A percentile compares a stretch with the other conserved stretches of the same genome.
Evolutionary conservation across 2,329 filamentous ascomycete species (phyloP).

Genomic region (Fusarium sororula): DNA sequence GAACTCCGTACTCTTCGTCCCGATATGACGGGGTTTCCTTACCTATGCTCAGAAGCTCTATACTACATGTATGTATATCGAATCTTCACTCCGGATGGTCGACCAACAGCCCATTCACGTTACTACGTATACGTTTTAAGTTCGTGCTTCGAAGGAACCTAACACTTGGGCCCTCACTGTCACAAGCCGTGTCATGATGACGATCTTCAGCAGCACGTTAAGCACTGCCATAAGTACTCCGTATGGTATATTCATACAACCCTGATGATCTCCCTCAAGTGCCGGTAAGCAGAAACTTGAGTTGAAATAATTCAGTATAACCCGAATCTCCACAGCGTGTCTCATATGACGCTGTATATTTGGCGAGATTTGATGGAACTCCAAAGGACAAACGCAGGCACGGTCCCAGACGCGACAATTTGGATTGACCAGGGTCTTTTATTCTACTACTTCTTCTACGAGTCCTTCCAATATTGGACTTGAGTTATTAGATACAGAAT

Average conservation of each 20-base stretch:
- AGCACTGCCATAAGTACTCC: not conserved
- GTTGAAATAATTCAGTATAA: not conserved
- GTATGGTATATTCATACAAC: not conserved
- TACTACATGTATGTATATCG: not conserved
- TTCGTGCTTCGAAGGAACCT: not conserved
- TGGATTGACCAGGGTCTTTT: slow-evolving; percentile 1
- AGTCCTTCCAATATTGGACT: slow-evolving; percentile 33
- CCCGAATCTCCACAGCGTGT: not conserved
- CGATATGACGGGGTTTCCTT: not conserved
- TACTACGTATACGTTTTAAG: not conserved
- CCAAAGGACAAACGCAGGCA: not conserved
- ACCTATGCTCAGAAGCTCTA: not conserved
- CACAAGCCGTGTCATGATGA: slow-evolving; percentile 3
- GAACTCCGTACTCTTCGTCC: not conserved
- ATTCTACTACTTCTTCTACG: slow-evolving; percentile 25
- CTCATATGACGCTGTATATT: slow-evolving; percentile 26
- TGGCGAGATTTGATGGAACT: slow-evolving; percentile 31
- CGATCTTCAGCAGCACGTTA: not conserved
- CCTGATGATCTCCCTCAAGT: not conserved
- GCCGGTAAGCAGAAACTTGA: not conserved
- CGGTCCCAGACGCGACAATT: slow-evolving; percentile 20
- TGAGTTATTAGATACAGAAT: not conserved
- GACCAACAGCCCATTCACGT: not conserved
- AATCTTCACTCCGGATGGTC: not conserved
- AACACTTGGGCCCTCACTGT: not conserved